These are phyloP conservation scores for Agastache rugosa DNA, from an alignment of 257 asterid genomes.

Conservation along the genomic window DNA sequence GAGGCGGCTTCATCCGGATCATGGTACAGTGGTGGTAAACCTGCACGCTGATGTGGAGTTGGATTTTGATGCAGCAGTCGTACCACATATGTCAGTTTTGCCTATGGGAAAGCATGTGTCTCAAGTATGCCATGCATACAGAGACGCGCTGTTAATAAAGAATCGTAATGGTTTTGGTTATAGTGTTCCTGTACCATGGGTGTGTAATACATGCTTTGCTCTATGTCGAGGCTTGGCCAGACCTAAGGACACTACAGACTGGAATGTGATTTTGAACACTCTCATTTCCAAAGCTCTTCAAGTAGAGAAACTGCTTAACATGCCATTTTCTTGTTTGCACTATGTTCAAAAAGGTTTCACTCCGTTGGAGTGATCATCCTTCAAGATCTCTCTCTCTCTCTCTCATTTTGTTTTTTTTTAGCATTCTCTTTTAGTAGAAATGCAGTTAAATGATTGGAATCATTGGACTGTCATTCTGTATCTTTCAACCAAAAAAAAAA, in stretches of 20 bases:
- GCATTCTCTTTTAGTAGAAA: not conserved
- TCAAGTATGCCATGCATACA: slow-evolving; percentile 56
- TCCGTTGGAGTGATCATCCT: slow-evolving; percentile 36
- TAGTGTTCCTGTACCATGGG: slow-evolving; percentile 79
- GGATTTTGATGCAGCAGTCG: slow-evolving; percentile 30
- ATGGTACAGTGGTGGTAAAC: slow-evolving; percentile 86
- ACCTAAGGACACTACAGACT: slow-evolving; percentile 31
- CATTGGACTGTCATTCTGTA: no score
- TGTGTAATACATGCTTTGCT: slow-evolving; percentile 74
- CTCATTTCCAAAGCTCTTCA: slow-evolving; percentile 53
- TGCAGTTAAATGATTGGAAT: no score
- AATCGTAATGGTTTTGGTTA: slow-evolving; percentile 56
- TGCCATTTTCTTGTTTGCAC: slow-evolving; percentile 78
- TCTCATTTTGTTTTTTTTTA: no score
- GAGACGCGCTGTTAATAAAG: slow-evolving; percentile 52
- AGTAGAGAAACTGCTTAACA: slow-evolving; percentile 57
- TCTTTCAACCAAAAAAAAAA: no score
- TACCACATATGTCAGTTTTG: slow-evolving; percentile 29
- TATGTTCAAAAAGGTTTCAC: slow-evolving; percentile 69
- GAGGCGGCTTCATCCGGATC: slow-evolving; percentile 68
- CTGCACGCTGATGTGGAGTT: slow-evolving; percentile 68
- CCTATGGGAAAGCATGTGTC: slow-evolving; percentile 64
- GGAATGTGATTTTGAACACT: slow-evolving; percentile 47
- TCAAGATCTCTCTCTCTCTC: not conserved
- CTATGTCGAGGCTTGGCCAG: slow-evolving; percentile 64